These are phyloP conservation scores for Diaporthe eres DNA, from an alignment of 2,329 filamentous ascomycete genomes.

Conservation along the genomic window DNA sequence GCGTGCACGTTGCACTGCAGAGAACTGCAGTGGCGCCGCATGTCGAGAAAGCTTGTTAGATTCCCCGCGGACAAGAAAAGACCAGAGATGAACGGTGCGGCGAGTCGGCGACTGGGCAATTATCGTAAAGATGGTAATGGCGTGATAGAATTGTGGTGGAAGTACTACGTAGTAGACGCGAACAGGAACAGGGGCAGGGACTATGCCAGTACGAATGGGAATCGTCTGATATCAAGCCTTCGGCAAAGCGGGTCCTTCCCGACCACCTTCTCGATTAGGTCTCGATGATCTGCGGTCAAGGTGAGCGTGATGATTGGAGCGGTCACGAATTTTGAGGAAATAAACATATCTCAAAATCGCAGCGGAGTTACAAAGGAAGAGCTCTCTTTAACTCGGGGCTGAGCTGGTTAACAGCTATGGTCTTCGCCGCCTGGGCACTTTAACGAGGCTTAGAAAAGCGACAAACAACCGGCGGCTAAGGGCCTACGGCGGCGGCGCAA, in stretches of 20 bases:
- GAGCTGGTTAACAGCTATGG: background rate
- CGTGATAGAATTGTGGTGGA: too few relatives aligned
- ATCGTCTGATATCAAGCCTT: conserved; percentile 30
- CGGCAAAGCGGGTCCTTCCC: conserved; percentile 27
- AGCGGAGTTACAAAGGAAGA: background rate
- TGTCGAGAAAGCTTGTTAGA: conserved; percentile 8
- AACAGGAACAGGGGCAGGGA: too few relatives aligned
- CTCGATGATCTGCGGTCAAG: conserved; percentile 19
- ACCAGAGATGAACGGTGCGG: background rate
- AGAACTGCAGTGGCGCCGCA: conserved; percentile 8
- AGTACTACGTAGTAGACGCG: too few relatives aligned
- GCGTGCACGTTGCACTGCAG: conserved; percentile 13
- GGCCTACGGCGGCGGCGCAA: background rate
- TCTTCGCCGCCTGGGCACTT: background rate
- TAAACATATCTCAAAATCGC: background rate
- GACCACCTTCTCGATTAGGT: conserved; percentile 27
- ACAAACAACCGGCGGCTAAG: background rate
- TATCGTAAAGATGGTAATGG: too few relatives aligned
- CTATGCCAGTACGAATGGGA: too few relatives aligned
- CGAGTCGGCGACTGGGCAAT: too few relatives aligned
- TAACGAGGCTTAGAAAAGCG: background rate
- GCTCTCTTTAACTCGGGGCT: too few relatives aligned
- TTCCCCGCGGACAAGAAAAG: background rate
- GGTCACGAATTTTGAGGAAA: background rate
- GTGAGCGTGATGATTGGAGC: too few relatives aligned